These are phyloP conservation scores for Podospora comata DNA, from an alignment of 495 filamentous ascomycete species.

Conservation along the genomic window DNA sequence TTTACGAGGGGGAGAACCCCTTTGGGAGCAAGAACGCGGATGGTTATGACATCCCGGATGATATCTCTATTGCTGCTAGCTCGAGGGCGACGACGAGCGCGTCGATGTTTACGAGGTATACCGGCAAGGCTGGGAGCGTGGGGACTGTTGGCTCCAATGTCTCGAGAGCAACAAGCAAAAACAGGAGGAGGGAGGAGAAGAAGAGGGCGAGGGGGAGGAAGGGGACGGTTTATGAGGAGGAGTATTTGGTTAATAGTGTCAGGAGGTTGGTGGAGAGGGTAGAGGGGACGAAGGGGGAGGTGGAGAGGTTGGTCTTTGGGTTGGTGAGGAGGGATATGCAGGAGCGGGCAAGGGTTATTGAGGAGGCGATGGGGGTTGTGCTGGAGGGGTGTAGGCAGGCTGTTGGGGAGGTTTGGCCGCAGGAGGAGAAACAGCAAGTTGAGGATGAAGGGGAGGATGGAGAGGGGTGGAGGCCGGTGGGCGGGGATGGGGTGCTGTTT, in stretches of 20 bases:
- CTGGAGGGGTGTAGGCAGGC: conserved; percentile 61
- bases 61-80: conserved; percentile 84
- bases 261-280: conserved; percentile 80
- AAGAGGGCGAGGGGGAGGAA: conserved; percentile 93
- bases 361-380: conserved; percentile 68
- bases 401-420: conserved; percentile 65
- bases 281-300: conserved; percentile 65
- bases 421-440: conserved; percentile 24
- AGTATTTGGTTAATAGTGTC: conserved; percentile 87
- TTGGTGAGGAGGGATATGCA: conserved; percentile 78
- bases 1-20: conserved; percentile 67
- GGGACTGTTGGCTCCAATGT: conserved; percentile 65
- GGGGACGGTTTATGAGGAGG: conserved; percentile 95
- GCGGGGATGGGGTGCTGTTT: conserved; percentile 50
- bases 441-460: conserved; percentile 27
- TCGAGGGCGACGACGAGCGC: conserved; percentile 73
- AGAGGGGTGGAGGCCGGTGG: conserved; percentile 39
- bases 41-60: conserved; percentile 75
- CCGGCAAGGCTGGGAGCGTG: conserved; percentile 56
- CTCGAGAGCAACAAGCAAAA: conserved; percentile 76
- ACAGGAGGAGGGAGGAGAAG: conserved; percentile 81
- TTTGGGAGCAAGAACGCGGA: conserved; percentile 31
- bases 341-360: conserved; percentile 76
- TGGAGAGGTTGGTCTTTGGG: conserved; percentile 66
- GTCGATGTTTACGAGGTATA: conserved; percentile 89